These are phyloP conservation scores for Casuarina glauca DNA, from an alignment of 306 rosid genomes.

Conservation along the genomic window DNA sequence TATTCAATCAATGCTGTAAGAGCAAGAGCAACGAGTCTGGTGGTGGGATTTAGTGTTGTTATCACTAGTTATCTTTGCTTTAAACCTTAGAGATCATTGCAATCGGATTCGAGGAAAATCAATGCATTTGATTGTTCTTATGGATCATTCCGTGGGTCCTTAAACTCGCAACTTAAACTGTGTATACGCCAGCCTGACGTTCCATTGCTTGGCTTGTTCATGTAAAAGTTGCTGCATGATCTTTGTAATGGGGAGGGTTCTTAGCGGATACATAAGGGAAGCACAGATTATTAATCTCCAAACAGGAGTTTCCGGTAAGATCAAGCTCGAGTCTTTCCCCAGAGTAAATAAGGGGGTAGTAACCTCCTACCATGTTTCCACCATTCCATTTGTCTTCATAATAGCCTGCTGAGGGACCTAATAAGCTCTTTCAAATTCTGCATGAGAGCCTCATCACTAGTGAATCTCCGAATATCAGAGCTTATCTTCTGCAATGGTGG, in stretches of 20 bases:
- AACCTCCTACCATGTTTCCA: not conserved
- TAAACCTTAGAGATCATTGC: not conserved
- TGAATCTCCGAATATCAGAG: constrained; percentile 62
- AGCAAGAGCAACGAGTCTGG: not conserved
- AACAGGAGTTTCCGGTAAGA: not conserved
- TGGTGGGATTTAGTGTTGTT: not conserved
- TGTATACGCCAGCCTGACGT: not conserved
- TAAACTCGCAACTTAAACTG: not conserved
- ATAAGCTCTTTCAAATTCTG: constrained; percentile 67
- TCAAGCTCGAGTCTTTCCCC: constrained; percentile 1
- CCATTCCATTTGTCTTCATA: constrained; percentile 39
- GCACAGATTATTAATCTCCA: too few relatives aligned
- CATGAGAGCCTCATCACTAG: constrained; percentile 74
- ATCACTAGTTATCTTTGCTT: not conserved
- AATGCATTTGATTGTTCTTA: not conserved
- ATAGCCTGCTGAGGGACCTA: constrained; percentile 72
- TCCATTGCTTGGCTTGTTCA: not conserved
- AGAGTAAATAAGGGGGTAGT: not conserved
- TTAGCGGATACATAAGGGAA: too few relatives aligned
- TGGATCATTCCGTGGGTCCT: not conserved
- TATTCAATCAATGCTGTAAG: not conserved
- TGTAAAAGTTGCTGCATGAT: not conserved
- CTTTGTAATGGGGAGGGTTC: not conserved
- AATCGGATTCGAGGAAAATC: not conserved
- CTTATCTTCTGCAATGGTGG: constrained; percentile 57